Evolutionary conservation across 169 alveolate species (phyloP).

Genomic region (Plasmodium coatneyi): DNA sequence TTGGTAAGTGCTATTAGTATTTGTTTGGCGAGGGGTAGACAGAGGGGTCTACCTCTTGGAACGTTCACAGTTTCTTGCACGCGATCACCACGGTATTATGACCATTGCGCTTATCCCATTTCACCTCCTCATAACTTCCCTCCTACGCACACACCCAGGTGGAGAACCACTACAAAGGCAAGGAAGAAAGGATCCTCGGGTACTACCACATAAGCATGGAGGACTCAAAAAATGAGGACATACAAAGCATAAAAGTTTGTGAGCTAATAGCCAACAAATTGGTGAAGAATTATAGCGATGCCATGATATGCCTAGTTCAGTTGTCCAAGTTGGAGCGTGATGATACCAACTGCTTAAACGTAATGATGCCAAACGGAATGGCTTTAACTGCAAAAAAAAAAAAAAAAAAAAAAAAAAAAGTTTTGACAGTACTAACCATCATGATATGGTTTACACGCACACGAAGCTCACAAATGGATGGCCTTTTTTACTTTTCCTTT

Average conservation of each 20-base stretch:
- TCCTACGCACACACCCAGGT: conserved; percentile 2
- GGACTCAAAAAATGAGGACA: conserved; percentile 44
- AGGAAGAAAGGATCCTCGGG: conserved; percentile 53
- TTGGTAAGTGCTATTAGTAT: conserved; percentile 7
- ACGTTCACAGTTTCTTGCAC: background rate
- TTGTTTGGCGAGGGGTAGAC: background rate
- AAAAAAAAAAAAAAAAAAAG: too few species aligned
- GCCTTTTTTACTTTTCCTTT: background rate
- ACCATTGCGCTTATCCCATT: background rate
- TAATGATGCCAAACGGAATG: background rate
- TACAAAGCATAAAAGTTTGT: conserved; percentile 59
- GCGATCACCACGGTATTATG: background rate
- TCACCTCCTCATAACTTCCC: background rate
- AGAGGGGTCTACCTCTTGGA: background rate
- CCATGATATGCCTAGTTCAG: conserved; percentile 52
- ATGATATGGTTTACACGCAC: background rate
- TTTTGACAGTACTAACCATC: background rate
- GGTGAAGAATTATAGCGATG: conserved; percentile 46
- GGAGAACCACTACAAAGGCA: conserved; percentile 45
- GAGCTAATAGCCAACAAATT: conserved; percentile 42
- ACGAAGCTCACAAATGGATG: background rate
- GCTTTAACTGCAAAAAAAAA: background rate
- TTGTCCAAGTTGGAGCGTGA: conserved; percentile 23
- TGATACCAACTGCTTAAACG: conserved; percentile 40
- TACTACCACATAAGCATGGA: conserved; percentile 52